phyloP scores from a whole-genome alignment of 2,329 filamentous ascomycete genomes.

The Mariannaea elegans region DNA sequence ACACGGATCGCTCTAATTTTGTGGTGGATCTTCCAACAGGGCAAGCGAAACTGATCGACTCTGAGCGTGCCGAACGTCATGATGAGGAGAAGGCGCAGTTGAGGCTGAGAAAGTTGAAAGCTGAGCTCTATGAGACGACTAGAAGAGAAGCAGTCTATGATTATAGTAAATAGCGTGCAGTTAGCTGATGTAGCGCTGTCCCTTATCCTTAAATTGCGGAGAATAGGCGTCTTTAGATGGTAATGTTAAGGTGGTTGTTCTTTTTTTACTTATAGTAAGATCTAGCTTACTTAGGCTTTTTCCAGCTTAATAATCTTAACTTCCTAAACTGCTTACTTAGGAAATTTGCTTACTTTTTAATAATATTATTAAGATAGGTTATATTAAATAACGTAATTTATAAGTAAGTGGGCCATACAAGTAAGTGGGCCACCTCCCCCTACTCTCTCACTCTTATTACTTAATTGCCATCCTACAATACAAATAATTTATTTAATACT shows the following conservation, averaged over 20 bases:
- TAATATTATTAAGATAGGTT: no score
- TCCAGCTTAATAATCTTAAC: no score
- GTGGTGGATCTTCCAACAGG: slow-evolving; percentile 18
- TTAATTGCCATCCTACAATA: no score
- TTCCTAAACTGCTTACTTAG: no score
- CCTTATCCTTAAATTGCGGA: not conserved
- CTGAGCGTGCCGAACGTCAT: slow-evolving; percentile 21
- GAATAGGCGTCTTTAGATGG: not conserved
- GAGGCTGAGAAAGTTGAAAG: slow-evolving; percentile 6
- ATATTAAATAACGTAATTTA: no score
- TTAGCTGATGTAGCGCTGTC: not conserved
- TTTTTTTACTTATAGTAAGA: not conserved
- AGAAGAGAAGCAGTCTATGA: slow-evolving; percentile 4
- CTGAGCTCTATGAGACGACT: not conserved
- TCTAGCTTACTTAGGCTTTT: not conserved
- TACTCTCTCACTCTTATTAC: no score
- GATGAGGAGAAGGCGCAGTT: slow-evolving; percentile 13
- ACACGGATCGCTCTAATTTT: slow-evolving; percentile 30
- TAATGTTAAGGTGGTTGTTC: not conserved
- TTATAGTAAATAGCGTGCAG: not conserved
- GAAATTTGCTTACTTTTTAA: no score
- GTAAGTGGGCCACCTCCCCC: no score
- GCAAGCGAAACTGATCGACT: slow-evolving; percentile 26
- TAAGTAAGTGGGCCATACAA: no score
- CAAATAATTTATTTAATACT: no score